phyloP scores from a whole-genome alignment of 164 flowering plant genomes.

The Liquidambar formosana region DNA sequence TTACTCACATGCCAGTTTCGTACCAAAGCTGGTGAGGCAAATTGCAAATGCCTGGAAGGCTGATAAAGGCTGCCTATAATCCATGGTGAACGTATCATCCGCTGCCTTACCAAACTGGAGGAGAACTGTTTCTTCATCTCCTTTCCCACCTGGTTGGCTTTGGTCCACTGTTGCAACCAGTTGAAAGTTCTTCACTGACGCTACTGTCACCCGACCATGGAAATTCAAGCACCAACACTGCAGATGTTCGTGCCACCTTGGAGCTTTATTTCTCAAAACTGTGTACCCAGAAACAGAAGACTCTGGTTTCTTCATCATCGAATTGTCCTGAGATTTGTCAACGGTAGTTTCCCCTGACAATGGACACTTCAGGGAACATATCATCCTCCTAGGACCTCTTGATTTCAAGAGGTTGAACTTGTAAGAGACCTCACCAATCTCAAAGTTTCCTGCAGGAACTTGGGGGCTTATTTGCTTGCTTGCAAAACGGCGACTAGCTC shows the following conservation, averaged over 20 bases:
- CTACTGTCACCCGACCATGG: slow-evolving; percentile 93
- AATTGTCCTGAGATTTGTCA: slow-evolving; percentile 18
- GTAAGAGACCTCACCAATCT: slow-evolving; percentile 77
- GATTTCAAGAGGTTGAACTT: slow-evolving; percentile 85
- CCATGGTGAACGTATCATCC: slow-evolving; percentile 89
- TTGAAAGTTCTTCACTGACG: slow-evolving; percentile 95
- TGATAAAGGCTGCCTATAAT: slow-evolving; percentile 85
- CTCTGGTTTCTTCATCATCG: slow-evolving; percentile 31
- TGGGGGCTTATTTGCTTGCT: slow-evolving; percentile 89
- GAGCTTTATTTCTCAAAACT: slow-evolving; percentile 73
- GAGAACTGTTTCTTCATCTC: slow-evolving; percentile 81
- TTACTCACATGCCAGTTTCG: slow-evolving; percentile 84
- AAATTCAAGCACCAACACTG: slow-evolving; percentile 98
- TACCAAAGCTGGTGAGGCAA: slow-evolving; percentile 93
- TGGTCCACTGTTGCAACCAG: slow-evolving; percentile 71
- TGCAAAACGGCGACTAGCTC: slow-evolving; percentile 70
- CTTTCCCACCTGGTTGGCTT: slow-evolving; percentile 72
- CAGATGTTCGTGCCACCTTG: slow-evolving; percentile 93
- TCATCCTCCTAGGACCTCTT: slow-evolving; percentile 93
- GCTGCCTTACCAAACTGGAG: slow-evolving; percentile 93
- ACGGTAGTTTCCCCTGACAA: slow-evolving; percentile 23
- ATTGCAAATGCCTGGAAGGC: slow-evolving; percentile 96
- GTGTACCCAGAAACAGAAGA: slow-evolving; percentile 27
- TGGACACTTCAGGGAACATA: slow-evolving; percentile 66
- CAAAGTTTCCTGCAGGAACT: slow-evolving; percentile 76